These are phyloP conservation scores for Mortierella sp. DNA, from an alignment of 371 early-diverging fungal species.

Conservation along the genomic window DNA sequence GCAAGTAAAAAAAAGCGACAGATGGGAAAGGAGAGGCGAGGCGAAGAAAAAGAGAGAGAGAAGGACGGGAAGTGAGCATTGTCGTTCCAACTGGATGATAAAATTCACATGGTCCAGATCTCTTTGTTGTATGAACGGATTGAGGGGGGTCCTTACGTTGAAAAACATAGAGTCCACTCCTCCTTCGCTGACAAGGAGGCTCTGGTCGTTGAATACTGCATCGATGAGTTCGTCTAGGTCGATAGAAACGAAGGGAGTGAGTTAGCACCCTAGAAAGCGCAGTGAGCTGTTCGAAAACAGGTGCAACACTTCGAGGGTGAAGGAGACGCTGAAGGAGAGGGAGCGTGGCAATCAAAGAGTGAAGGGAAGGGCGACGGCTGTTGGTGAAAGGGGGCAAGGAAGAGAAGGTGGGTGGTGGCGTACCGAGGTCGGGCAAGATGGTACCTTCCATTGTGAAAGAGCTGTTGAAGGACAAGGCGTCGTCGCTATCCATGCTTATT, in stretches of 20 bases:
- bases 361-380: not conserved
- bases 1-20: not conserved
- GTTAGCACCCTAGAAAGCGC: not conserved
- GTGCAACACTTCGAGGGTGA: not conserved
- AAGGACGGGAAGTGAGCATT: not conserved
- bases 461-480: slow-evolving; percentile 19
- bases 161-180: slow-evolving; percentile 1
- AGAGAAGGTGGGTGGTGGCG: not conserved
- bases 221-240: slow-evolving; percentile 7
- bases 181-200: not conserved
- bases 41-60: not conserved
- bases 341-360: no score
- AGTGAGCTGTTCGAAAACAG: not conserved
- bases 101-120: not conserved
- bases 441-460: slow-evolving; percentile 24
- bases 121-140: not conserved
- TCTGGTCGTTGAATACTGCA: slow-evolving; percentile 11
- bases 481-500: not conserved
- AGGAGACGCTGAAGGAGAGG: no score
- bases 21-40: not conserved
- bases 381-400: not conserved
- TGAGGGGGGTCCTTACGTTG: slow-evolving; percentile 1
- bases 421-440: slow-evolving; percentile 23
- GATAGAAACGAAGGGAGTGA: not conserved
- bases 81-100: not conserved